Evolutionary conservation across 108 stramenopile species (phyloP), one percentile per base, ranked within the genome.

Genomic region (Pseudonitzschia multiseries): DNA sequence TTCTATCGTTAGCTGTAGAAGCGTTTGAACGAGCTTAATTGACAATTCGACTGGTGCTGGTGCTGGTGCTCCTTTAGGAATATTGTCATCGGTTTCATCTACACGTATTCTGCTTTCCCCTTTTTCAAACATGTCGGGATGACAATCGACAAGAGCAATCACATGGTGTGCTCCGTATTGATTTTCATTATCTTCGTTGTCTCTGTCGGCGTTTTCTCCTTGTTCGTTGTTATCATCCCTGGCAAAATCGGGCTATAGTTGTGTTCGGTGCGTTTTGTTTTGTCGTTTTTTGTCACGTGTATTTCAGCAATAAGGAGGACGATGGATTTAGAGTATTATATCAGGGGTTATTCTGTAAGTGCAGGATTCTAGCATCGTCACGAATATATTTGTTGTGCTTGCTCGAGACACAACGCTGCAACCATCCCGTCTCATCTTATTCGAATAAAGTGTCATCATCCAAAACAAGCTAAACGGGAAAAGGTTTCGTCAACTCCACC

Each of bases 101-200:
- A n/a, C n/a, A n/a, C n/a, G n/a, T n/a, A 59, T 20, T 15, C 36
- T 50, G 26, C n/a, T 21, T 4, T 68, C 57, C 26, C 62, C 69
- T 18, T 69, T 48, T 62, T 73, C 65, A 73, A 87, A 90, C 89
- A 90, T 90, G 69, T 74, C 76, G 9, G 70, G 48, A 59, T 86
- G 78, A 66, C 86, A 87, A 71, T 90, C 89, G 28, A 90, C 52
- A n/a, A 90, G 44, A 18, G 87, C 56, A 51, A 90, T 40, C 4
- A 84, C 79, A 69, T 90, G 86, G 64, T 86, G 82, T 17, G 86
- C 89, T 0, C 86, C 88, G 46, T 72, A 75, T 48, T 50, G 31
- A 48, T 2, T 59, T 46, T 62, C 73, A 44, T 48, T 68, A 8
- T 71, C 71, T 31, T 65, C 40, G 61, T n/a, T 24, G 44, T 36